phyloP scores from a whole-genome alignment of 164 flowering plant species.

The Vitis amurensis region DNA sequence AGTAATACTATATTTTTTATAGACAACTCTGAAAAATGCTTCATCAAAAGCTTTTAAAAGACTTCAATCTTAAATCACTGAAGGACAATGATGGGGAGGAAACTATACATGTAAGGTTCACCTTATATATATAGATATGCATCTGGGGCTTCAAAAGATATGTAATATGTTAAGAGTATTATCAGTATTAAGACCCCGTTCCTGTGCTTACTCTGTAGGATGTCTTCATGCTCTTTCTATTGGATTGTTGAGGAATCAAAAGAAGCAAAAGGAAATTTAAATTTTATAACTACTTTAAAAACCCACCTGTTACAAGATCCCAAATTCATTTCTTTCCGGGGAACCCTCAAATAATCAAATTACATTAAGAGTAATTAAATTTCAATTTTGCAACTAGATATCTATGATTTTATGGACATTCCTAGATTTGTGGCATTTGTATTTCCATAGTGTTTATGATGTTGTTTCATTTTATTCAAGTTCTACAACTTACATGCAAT shows the following conservation, averaged over 20 bases:
- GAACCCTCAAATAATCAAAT: neutral
- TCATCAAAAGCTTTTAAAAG: no score
- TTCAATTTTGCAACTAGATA: neutral
- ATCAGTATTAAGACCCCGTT: neutral
- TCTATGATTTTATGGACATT: neutral
- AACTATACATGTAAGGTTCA: no score
- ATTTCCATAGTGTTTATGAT: neutral
- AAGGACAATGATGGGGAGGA: no score
- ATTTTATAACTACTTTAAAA: neutral
- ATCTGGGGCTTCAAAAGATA: no score
- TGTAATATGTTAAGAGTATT: no score
- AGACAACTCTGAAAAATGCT: no score
- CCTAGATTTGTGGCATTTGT: neutral
- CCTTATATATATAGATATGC: no score
- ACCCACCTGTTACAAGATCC: neutral
- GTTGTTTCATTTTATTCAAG: neutral
- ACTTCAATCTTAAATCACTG: no score
- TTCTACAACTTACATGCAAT: slow-evolving; percentile 9
- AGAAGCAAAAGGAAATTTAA: neutral
- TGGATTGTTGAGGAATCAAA: neutral
- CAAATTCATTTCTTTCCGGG: neutral
- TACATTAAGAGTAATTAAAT: neutral
- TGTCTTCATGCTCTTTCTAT: neutral
- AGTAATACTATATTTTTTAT: no score
- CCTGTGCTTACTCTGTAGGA: neutral